Evolutionary conservation across 805 yeast species (phyloP), one percentile per base, ranked within the genome.

Genomic region (Jamesozyma hellenica): DNA sequence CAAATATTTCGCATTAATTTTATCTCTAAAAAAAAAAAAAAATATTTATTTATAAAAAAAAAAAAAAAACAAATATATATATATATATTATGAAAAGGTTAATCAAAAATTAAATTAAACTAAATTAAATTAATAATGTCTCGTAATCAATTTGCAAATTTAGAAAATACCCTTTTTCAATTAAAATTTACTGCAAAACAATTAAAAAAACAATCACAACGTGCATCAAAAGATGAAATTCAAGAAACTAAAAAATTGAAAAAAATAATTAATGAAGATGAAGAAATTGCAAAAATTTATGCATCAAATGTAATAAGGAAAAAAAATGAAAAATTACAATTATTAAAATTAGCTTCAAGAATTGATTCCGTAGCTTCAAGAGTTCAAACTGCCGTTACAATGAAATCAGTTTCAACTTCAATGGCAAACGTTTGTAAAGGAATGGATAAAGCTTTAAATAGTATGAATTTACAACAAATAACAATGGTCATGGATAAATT

Each of bases 281-380:
- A 79, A 51, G 98, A 92, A 56, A 87, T 92, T 44, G 97, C 97
- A 0, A 82, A 78, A 56, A 72, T 92, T 34, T 90, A 92, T 53
- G 98, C 98, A 0, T 94, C 88, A 49, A 92, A 88, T 62, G 96
- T 97, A 29, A 86, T 94, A 33, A 73, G 99, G 37, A 92, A 92
- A 61, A 72, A 82, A 34, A 83, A 82, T 52, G 99, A 92, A 60
- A 68, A 90, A 46, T 68, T 90, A 39, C 90, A 82, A 55, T 63
- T 92, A 40, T 65, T 92, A 39, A 71, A 90, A 48, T 67, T 92
- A 42, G 82, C 96, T 0, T 84, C 95, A 0, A 66, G 96, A 42
- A 84, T 92, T 16, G 99, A 92, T 63, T 90, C 97, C 0, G 98
- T 92, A 18, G 94, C 97, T 0, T 81, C 94, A 4, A 66, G 98